Percentiles rank a stretch among this genome's conserved stretches.
Conservation (phyloP, 2,329 filamentous ascomycete genomes). For the Talaromyces islandicus region DNA sequence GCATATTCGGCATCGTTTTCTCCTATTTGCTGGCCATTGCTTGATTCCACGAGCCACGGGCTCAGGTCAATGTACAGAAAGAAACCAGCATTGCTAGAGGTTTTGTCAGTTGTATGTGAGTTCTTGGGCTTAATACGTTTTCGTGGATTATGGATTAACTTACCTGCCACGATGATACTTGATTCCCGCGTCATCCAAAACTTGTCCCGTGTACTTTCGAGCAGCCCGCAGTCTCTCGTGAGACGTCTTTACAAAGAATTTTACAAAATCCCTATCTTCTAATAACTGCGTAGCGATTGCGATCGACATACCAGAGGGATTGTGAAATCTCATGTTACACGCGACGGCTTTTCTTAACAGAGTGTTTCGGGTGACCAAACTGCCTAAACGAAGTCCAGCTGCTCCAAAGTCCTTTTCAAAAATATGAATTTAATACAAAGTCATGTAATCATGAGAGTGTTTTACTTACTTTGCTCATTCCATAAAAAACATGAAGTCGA, state of each 20-base stretch:
- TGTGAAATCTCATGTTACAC: conserved; percentile 24
- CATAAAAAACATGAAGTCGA: conserved; percentile 46
- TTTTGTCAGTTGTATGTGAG: background rate
- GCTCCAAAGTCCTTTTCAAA: conserved; percentile 22
- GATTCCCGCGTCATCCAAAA: conserved; percentile 32
- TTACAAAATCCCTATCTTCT: conserved; percentile 32
- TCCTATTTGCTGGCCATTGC: background rate
- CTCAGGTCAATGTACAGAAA: conserved; percentile 42
- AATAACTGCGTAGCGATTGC: conserved; percentile 25
- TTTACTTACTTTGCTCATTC: conserved; percentile 30
- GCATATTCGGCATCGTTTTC: conserved; percentile 33
- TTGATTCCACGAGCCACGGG: background rate
- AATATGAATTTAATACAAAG: background rate
- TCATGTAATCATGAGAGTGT: background rate
- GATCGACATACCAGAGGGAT: conserved; percentile 21
- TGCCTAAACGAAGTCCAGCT: conserved; percentile 24
- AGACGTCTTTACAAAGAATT: conserved; percentile 21
- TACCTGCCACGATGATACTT: conserved; percentile 29
- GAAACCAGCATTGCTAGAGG: conserved; percentile 39
- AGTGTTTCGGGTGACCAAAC: conserved; percentile 20
- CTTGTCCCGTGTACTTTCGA: conserved; percentile 25
- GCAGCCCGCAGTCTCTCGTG: conserved; percentile 16
- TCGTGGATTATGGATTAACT: background rate
- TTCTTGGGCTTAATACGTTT: background rate
- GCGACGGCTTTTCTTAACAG: conserved; percentile 17